Base-by-base conservation (phyloP, 2,329 filamentous ascomycete species). In the Coniochaeta hoffmannii region DNA sequence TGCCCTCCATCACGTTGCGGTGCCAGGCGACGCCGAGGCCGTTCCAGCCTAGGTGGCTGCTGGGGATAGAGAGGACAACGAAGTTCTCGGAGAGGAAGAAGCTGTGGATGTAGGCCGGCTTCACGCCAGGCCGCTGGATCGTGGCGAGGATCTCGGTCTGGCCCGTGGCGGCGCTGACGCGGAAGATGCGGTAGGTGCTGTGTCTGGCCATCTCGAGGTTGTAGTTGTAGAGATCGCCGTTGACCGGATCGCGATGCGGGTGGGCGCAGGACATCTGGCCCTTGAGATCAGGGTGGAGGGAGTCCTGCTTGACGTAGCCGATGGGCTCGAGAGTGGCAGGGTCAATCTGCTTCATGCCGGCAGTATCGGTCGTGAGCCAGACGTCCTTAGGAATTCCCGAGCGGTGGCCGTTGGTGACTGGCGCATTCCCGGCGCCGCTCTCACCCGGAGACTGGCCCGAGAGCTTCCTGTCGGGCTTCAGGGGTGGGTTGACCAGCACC, bases 161-260 rank as follows among this genome's bases (percentile, higher is more conserved):
- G 0, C 86, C 87, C 0, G 82, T 86, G 0, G 76, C 66, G 0
- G 83, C 80, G 17, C 79, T 85, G 2, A 83, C 80, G 1, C 78
- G 73, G 68, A 92, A 94, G 15, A 94, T 65, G 15, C 87, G 83
- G 65, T 93, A 94, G 0, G 76, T 82, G 1, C 81, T 68, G 0
- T 65, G 66, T 0, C 66, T 69, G 0, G 83, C 85, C 17, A 89
- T 67, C 0, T 83, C 77, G n/a, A 92, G 79, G 64, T 95, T 95
- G 71, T 82, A 93, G 70, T 94, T 95, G 76, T 82, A 93, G 7
- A 89, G 65, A 59, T 94, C 89, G 7, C 90, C 89, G 0, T 85
- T 91, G 0, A 71, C 68, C 0, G 86, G 87, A 65, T 94, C 89
- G 0, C 81, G 79, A 55, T 86, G 83, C 0, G 86, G 82, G 66